These are phyloP conservation scores for Ramalina peruviana DNA, from an alignment of 495 filamentous ascomycete species.

Conservation along the genomic window DNA sequence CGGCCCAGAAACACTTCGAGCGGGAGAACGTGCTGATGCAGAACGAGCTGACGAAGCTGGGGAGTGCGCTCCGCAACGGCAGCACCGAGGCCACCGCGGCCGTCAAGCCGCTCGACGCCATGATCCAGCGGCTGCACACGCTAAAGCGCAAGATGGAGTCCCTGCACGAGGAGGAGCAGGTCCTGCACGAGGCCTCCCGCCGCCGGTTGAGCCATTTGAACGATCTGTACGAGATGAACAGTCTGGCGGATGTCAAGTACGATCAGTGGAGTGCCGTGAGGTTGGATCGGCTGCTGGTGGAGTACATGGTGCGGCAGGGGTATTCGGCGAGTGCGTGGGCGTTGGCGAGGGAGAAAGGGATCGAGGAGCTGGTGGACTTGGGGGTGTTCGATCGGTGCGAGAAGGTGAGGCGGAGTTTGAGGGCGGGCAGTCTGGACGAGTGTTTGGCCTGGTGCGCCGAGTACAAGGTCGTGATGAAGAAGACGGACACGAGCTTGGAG, in stretches of 20 bases:
- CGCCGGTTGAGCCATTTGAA: conserved; percentile 69
- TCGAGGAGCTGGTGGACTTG: conserved; percentile 74
- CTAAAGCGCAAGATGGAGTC: conserved; percentile 74
- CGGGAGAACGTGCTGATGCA: conserved; percentile 59
- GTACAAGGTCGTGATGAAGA: conserved; percentile 76
- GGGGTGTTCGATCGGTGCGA: conserved; percentile 77
- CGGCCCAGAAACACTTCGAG: conserved; percentile 69
- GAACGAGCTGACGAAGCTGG: conserved; percentile 51
- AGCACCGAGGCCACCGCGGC: conserved; percentile 49
- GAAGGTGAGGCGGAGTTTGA: conserved; percentile 55
- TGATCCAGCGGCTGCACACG: conserved; percentile 70
- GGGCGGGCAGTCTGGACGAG: conserved; percentile 55
- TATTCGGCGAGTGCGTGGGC: conserved; percentile 64
- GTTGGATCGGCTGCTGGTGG: conserved; percentile 72
- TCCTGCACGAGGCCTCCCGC: conserved; percentile 54
- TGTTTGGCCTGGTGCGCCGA: conserved; percentile 83
- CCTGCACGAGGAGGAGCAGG: conserved; percentile 63
- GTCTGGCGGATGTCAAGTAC: conserved; percentile 82
- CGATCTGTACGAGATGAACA: conserved; percentile 64
- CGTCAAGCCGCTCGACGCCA: conserved; percentile 61
- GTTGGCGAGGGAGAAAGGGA: conserved; percentile 55
- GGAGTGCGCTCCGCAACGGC: conserved; percentile 49
- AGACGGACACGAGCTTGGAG: conserved; percentile 77
- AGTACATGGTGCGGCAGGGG: conserved; percentile 76
- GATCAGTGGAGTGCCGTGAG: conserved; percentile 75